Percentiles rank a stretch among this genome's conserved stretches.
Conservation (phyloP, 768 basidiomycete species). For the Boletus pseudopeckii region DNA sequence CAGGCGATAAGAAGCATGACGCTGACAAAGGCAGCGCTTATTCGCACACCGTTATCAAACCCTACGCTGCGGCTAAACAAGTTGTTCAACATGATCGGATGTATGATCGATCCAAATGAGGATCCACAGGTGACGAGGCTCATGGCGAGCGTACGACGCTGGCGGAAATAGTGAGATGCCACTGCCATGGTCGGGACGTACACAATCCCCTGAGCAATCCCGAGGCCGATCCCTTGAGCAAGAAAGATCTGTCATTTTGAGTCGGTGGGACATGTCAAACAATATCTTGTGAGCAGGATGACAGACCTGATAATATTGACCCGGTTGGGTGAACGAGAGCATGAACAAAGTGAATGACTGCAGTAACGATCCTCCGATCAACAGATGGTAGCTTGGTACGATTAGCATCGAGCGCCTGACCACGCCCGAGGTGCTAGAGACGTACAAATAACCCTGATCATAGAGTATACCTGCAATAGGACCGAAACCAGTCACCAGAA, state of each 20-base stretch:
- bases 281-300: neutral
- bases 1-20: constrained; percentile 34
- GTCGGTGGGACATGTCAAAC: neutral
- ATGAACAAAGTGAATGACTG: constrained; percentile 41
- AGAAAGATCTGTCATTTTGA: constrained; percentile 41
- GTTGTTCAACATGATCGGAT: constrained; percentile 33
- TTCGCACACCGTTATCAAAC: constrained; percentile 50
- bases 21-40: constrained; percentile 42
- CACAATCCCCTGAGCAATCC: constrained; percentile 44
- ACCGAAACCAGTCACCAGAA: constrained; percentile 37
- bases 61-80: constrained; percentile 13
- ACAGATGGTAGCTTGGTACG: constrained; percentile 37
- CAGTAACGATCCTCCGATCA: constrained; percentile 44
- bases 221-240: constrained; percentile 45
- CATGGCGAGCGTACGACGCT: constrained; percentile 41
- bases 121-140: constrained; percentile 41
- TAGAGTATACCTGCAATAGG: constrained; percentile 43
- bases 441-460: constrained; percentile 52
- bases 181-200: constrained; percentile 45
- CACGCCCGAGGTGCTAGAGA: neutral
- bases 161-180: constrained; percentile 44
- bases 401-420: neutral
- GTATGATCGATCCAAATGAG: constrained; percentile 26
- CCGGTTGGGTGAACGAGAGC: constrained; percentile 42
- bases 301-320: constrained; percentile 42